Conservation (phyloP, 352 stramenopile species). For the Achlya hypogyna region DNA sequence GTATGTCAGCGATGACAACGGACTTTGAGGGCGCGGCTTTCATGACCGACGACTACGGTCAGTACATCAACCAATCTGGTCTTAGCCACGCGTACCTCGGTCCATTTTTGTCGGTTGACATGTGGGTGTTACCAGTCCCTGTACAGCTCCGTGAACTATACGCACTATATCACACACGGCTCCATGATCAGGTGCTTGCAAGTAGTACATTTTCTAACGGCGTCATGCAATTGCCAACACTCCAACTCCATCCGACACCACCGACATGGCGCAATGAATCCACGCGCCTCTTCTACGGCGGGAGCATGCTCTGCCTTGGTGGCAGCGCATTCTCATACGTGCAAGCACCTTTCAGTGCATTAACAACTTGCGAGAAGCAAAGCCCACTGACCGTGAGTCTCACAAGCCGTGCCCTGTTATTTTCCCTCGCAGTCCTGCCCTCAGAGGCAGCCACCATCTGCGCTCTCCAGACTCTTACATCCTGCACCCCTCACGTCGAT, state of each 20-base stretch:
- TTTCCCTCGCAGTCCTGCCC: too few relatives aligned
- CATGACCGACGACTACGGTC: background rate
- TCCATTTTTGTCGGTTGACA: slow-evolving; percentile 2
- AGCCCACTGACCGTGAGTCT: background rate
- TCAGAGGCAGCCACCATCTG: too few relatives aligned
- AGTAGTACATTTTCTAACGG: background rate
- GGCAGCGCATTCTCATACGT: background rate
- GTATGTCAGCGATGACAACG: background rate
- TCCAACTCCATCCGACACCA: background rate
- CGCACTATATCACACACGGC: background rate
- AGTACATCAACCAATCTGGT: background rate
- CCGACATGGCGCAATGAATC: background rate
- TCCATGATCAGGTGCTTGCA: background rate
- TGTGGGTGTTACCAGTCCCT: background rate
- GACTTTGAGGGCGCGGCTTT: background rate
- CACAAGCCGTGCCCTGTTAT: background rate
- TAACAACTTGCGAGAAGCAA: background rate
- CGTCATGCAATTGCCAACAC: background rate
- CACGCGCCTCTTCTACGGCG: background rate
- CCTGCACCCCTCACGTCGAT: too few relatives aligned
- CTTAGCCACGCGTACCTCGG: background rate
- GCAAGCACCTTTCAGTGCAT: background rate
- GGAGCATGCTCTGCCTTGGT: background rate
- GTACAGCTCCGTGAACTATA: background rate
- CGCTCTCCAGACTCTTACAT: too few relatives aligned